Evolutionary conservation across 2,329 filamentous ascomycete genomes (phyloP).

Genomic region (Xylaria sp.): DNA sequence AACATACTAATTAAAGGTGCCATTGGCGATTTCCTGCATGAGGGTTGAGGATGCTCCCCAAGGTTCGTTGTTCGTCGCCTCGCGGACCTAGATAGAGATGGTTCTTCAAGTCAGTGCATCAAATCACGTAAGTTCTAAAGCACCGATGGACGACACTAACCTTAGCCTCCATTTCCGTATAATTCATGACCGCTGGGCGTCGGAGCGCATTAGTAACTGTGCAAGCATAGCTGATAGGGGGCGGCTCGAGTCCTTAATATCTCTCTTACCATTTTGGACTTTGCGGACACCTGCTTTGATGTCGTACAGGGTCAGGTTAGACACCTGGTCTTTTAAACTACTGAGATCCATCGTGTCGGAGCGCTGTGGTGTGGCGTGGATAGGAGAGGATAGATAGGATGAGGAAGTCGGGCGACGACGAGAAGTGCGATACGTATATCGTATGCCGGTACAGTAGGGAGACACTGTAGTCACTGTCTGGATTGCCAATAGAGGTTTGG

Average conservation of each 20-base stretch:
- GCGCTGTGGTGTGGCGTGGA: constrained; percentile 26
- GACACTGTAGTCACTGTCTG: constrained; percentile 9
- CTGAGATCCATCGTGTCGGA: constrained; percentile 79
- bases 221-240: constrained; percentile 5
- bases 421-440: constrained; percentile 17
- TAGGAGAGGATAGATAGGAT: constrained; percentile 14
- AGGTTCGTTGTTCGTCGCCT: constrained; percentile 98
- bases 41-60: constrained; percentile 87
- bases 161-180: constrained; percentile 90
- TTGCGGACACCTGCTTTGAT: constrained; percentile 94
- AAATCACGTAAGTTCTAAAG: constrained; percentile 3
- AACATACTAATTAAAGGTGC: constrained; percentile 95
- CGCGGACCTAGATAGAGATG: constrained; percentile 77
- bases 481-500: too few relatives aligned
- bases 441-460: constrained; percentile 18
- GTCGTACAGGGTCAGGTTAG: constrained; percentile 93
- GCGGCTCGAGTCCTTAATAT: not conserved
- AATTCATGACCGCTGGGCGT: constrained; percentile 93
- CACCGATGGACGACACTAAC: constrained; percentile 50
- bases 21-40: constrained; percentile 99
- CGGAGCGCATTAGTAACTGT: constrained; percentile 30
- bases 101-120: constrained; percentile 20
- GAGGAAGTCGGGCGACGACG: constrained; percentile 25
- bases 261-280: constrained; percentile 85
- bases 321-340: constrained; percentile 85